Base-by-base conservation (phyloP, 2,329 filamentous ascomycete species). In the Thermomyces lanuginosus region DNA sequence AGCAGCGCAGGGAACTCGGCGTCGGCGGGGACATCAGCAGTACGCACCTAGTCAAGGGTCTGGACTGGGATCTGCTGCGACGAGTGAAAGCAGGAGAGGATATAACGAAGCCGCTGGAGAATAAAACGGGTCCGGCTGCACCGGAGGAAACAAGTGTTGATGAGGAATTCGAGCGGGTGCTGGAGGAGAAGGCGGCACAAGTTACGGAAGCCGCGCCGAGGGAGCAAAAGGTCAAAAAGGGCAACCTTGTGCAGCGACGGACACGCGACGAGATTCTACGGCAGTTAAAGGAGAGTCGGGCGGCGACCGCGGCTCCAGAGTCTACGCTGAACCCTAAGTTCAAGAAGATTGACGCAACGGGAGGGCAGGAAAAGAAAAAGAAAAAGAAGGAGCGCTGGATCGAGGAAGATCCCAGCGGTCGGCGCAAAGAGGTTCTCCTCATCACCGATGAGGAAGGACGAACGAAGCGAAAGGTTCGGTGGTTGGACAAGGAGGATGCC, bases 11-110 rank as follows among this genome's bases (percentile, higher is more conserved):
- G 36, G 69, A 91, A 40, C 81, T 93, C 29, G 69, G 56, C 0
- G 61, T 81, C 1, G 84, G 83, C 3, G 86, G 84, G 5, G 78
- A 92, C 48, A 55, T 84, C 12, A 61, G 61, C 8, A 81, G 72
- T 40, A 92, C 83, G 8, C 82, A 92, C 61, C 55, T 93, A 37
- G 76, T 95, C 24, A 95, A 93, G 47, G 89, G 89, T 0, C 55
- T 98, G 26, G 89, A 98, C 53, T 78, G 82, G 48, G 77, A 78
- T 49, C 59, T 95, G 8, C 58, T 63, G 36, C 40, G 46, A 36
- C 42, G 55, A 26, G 48, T 56, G 0, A 53, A 49, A 28, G 52
- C 48, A n/a, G 60, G 60, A 1, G 60, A 63, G 33, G 59, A 84
- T 49, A 64, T 81, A 13, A 47, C 51, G 27, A 33, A 37, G 29